A percentile compares a stretch with the other conserved stretches of the same genome.
Conservation (phyloP, 306 rosid genomes). For the Casuarina glauca region DNA sequence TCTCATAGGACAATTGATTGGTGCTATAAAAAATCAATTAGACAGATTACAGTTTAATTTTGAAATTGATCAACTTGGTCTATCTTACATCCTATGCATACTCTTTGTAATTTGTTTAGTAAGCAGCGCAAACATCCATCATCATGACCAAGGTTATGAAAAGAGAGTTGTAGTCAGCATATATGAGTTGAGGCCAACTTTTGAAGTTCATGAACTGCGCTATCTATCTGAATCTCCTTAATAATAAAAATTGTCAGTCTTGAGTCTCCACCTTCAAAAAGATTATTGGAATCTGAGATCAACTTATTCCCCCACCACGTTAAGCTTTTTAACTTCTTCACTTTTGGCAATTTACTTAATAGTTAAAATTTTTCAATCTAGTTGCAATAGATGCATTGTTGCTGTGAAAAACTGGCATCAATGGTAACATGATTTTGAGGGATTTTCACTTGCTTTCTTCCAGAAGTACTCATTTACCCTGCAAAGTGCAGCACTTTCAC, state of each 20-base stretch:
- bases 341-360: too few species aligned
- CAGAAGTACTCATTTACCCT: slow-evolving; percentile 84
- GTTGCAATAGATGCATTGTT: not conserved
- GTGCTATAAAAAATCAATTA: not conserved
- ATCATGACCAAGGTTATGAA: not conserved
- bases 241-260: not conserved
- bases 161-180: not conserved
- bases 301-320: not conserved
- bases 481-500: slow-evolving; percentile 85
- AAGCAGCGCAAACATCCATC: not conserved
- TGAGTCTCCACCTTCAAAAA: not conserved
- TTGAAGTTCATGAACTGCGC: not conserved
- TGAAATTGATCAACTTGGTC: not conserved
- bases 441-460: slow-evolving; percentile 62
- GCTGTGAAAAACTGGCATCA: slow-evolving; percentile 1
- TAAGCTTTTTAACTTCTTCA: not conserved
- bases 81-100: not conserved
- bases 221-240: not conserved
- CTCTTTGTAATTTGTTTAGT: not conserved
- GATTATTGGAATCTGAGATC: not conserved
- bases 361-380: too few species aligned
- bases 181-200: not conserved
- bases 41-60: not conserved
- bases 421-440: too few species aligned
- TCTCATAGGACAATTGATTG: not conserved